Evolutionary conservation across 257 asterid species (phyloP).

Genomic region (Gynochthodes officinalis): DNA sequence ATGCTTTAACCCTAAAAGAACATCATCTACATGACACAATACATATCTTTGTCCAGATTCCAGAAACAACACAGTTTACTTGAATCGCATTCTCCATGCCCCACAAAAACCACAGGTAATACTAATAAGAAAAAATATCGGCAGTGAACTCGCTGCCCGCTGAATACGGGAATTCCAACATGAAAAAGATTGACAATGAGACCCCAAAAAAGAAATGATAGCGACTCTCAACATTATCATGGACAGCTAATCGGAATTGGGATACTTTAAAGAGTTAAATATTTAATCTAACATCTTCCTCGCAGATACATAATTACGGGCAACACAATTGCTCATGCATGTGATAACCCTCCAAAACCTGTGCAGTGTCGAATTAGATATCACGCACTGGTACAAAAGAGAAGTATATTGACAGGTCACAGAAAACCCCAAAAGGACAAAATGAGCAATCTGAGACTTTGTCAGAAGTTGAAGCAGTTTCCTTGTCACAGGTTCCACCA

Average conservation of each 20-base stretch:
- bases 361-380: not conserved
- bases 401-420: not conserved
- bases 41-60: not conserved
- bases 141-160: not conserved
- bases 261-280: not conserved
- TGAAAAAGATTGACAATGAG: not conserved
- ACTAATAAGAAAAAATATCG: too few species aligned
- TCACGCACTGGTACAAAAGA: not conserved
- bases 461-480: not conserved
- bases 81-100: not conserved
- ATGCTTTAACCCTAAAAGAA: too few species aligned
- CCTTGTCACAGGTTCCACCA: too few species aligned
- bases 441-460: not conserved
- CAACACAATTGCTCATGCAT: too few species aligned
- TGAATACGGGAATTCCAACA: not conserved
- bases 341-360: not conserved
- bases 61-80: not conserved
- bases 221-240: not conserved
- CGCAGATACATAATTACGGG: not conserved
- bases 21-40: too few species aligned
- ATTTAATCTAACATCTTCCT: not conserved
- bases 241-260: not conserved
- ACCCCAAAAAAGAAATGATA: too few species aligned
- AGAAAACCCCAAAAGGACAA: slow-evolving; percentile 4
- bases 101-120: not conserved